phyloP scores from a whole-genome alignment of 2,329 filamentous ascomycete genomes.

The Aspergillus glaucus region DNA sequence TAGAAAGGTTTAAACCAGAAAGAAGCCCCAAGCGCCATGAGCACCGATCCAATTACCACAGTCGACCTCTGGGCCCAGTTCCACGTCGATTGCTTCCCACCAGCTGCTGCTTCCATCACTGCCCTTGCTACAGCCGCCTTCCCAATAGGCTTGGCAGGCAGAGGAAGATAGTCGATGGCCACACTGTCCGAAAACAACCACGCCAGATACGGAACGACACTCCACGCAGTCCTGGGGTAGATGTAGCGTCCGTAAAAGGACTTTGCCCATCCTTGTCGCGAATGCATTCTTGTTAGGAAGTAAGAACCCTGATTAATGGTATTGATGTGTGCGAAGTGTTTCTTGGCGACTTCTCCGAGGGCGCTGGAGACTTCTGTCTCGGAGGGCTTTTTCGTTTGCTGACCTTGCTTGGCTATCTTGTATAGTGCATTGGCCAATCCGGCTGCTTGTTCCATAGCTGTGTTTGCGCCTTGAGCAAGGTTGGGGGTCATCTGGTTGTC shows the following conservation, averaged over 20 bases:
- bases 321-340: conserved; percentile 3
- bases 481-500: conserved; percentile 27
- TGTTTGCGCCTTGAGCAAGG: conserved; percentile 37
- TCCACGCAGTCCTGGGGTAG: conserved; percentile 11
- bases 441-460: conserved; percentile 37
- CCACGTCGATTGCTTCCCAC: no score
- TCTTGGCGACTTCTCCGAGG: conserved; percentile 2
- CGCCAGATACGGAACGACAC: conserved; percentile 12
- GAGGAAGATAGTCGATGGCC: conserved; percentile 9
- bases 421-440: conserved; percentile 27
- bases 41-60: no score
- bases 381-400: not conserved
- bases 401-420: not conserved
- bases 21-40: no score
- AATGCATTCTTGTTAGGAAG: conserved; percentile 6
- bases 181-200: conserved; percentile 11
- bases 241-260: conserved; percentile 16
- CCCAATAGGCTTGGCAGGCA: not conserved
- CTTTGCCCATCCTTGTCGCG: conserved; percentile 7
- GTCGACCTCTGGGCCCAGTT: no score
- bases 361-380: not conserved
- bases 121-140: no score
- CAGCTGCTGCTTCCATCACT: no score
- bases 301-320: conserved; percentile 9
- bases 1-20: no score